A percentile compares a stretch with the other conserved stretches of the same genome.
Evolutionary conservation across 2,329 filamentous ascomycete species (phyloP).

Genomic region (Curvularia lunata): DNA sequence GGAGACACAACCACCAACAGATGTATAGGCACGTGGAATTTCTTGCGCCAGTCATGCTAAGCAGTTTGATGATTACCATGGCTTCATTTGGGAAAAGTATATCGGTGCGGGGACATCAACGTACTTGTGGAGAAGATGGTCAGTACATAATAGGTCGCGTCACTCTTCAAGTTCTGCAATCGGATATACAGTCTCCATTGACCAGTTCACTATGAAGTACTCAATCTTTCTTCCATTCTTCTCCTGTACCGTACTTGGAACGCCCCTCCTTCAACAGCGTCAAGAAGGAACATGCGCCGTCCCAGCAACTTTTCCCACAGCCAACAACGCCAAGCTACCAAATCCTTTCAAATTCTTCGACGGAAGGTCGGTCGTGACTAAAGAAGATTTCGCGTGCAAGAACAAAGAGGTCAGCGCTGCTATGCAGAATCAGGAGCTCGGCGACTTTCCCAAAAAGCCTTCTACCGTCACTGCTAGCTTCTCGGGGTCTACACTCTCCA

Average conservation of each 20-base stretch:
- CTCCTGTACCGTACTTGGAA: slow-evolving; percentile 38
- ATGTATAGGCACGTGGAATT: slow-evolving; percentile 35
- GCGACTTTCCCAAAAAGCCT: slow-evolving; percentile 47
- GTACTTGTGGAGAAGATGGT: slow-evolving; percentile 8
- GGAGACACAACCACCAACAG: slow-evolving; percentile 9
- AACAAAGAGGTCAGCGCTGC: slow-evolving; percentile 47
- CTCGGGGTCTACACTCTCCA: slow-evolving; percentile 43
- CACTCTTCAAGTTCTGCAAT: slow-evolving; percentile 6
- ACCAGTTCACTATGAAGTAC: slow-evolving; percentile 40
- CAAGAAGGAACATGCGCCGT: slow-evolving; percentile 39
- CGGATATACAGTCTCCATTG: slow-evolving; percentile 14
- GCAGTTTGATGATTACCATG: slow-evolving; percentile 26
- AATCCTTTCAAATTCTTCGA: slow-evolving; percentile 50
- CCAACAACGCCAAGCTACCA: slow-evolving; percentile 43
- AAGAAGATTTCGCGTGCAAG: slow-evolving; percentile 46
- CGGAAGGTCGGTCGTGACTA: slow-evolving; percentile 44
- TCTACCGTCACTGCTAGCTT: slow-evolving; percentile 41
- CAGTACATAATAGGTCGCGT: slow-evolving; percentile 22
- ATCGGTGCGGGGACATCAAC: slow-evolving; percentile 31
- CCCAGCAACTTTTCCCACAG: slow-evolving; percentile 40
- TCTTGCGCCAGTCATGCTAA: slow-evolving; percentile 38
- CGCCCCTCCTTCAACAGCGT: slow-evolving; percentile 38
- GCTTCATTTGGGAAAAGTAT: slow-evolving; percentile 37
- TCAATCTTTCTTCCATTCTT: slow-evolving; percentile 39
- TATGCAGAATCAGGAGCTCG: slow-evolving; percentile 49